Evolutionary conservation across 805 yeast species (phyloP).

Genomic region (Lachancea fermentati): DNA sequence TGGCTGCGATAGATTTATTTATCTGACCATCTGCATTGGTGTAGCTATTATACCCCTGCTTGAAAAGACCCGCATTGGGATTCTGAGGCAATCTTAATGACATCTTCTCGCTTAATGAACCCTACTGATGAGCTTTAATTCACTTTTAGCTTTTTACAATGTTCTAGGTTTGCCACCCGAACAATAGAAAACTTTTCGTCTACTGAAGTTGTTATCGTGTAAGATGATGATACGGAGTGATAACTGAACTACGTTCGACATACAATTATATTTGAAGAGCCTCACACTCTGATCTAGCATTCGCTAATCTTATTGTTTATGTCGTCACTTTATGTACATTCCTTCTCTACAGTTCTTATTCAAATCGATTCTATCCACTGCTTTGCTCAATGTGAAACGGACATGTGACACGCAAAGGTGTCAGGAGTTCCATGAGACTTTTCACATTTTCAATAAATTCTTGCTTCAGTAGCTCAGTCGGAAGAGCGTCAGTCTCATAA

Average conservation of each 20-base stretch:
- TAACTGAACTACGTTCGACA: background rate
- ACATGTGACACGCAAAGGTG: no score
- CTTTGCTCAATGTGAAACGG: no score
- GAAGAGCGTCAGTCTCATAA: slow-evolving; percentile 50
- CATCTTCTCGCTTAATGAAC: slow-evolving; percentile 40
- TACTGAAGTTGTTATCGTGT: background rate
- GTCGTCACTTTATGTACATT: no score
- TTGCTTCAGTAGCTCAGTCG: slow-evolving; percentile 46
- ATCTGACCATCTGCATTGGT: slow-evolving; percentile 93
- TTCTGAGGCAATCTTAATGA: slow-evolving; percentile 87
- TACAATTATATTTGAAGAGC: no score
- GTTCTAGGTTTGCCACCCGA: background rate
- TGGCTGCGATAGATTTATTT: slow-evolving; percentile 86
- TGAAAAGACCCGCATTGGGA: slow-evolving; percentile 89
- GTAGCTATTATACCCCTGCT: slow-evolving; percentile 88
- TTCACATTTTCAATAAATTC: background rate
- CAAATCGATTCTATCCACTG: no score
- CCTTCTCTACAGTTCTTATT: no score
- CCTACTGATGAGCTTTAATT: background rate
- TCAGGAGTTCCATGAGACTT: no score
- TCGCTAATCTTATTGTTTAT: no score
- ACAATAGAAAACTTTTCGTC: background rate
- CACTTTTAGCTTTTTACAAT: background rate
- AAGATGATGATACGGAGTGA: background rate
- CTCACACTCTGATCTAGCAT: no score